Base-by-base conservation (phyloP, 2,329 filamentous ascomycete genomes). In the Waltergamsia citrina region DNA sequence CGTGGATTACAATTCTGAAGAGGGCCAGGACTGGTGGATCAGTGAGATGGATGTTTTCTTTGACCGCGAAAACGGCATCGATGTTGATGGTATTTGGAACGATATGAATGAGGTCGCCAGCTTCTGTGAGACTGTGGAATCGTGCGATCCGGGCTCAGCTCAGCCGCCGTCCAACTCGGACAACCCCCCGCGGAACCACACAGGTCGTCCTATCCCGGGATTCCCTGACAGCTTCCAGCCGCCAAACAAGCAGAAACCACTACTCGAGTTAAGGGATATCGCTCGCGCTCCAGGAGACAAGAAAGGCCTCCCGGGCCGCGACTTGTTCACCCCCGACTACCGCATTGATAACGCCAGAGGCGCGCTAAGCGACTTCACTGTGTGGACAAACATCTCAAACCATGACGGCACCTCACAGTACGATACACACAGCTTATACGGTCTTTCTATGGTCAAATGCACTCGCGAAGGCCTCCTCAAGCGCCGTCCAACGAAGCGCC, bases 71-170 rank as follows among this genome's bases (percentile, higher is more conserved):
- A 65, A 59, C 2, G 84, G 83, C 10, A 66, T 88, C 5, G 73
- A 88, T 42, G 79, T 88, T 32, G 84, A 88, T 41, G 83, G 70
- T 2, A 59, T 88, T 2, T 87, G 82, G 79, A 84, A 84, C 37
- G 81, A 85, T 47, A 77, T 77, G 71, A 66, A 71, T 64, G 52
- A 55, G 17, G 50, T 51, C 0, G 42, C 50, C 17, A 55, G 54
- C 43, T 56, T 56, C 32, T 56, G 47, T 44, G 11, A 15, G 5
- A 27, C 44, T 6, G 51, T 47, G 29, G 46, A n/a, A 9, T n/a
- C n/a, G n/a, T 39, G 29, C 25, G 26, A 35, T 18, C 33, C 33
- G n/a, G 32, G 34, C 10, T 26, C 29, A 3, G 26, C 25, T 5
- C 30, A 34, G 23, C 31, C 32, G 8, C 36, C 36, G 7, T 32